These are phyloP conservation scores for Penicillium griseofulvum DNA, from an alignment of 2,329 filamentous ascomycete species.

Conservation along the genomic window DNA sequence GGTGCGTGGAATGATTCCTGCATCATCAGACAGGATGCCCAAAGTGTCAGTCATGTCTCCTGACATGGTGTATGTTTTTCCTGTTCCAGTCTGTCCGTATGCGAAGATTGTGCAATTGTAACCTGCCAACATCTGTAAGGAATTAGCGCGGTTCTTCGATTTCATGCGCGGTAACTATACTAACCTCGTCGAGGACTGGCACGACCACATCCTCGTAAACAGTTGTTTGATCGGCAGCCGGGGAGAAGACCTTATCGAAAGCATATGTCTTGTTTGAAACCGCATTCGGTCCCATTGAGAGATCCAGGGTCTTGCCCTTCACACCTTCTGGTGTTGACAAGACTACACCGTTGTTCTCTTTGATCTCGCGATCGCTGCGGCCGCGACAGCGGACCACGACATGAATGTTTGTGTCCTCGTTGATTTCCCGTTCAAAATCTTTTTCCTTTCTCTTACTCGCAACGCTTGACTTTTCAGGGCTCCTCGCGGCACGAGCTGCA, in stretches of 20 bases:
- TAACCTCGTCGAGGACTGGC: constrained; percentile 87
- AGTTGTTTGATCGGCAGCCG: constrained; percentile 88
- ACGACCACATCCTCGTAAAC: constrained; percentile 93
- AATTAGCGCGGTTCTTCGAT: constrained; percentile 10
- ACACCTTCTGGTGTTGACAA: constrained; percentile 77
- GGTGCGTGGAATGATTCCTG: constrained; percentile 91
- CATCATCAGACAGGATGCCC: constrained; percentile 82
- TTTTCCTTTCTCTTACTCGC: constrained; percentile 81
- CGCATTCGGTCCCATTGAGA: constrained; percentile 90
- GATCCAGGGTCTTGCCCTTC: constrained; percentile 76
- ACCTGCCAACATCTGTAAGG: constrained; percentile 74
- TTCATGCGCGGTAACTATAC: constrained; percentile 16
- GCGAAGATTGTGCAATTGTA: constrained; percentile 99
- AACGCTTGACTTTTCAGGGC: constrained; percentile 49
- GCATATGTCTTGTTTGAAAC: constrained; percentile 94
- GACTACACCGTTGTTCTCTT: constrained; percentile 92
- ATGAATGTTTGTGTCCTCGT: constrained; percentile 92
- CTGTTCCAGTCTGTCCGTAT: constrained; percentile 95
- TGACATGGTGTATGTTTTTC: constrained; percentile 99
- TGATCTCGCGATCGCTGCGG: constrained; percentile 85
- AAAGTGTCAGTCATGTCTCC: constrained; percentile 89
- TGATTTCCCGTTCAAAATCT: constrained; percentile 69
- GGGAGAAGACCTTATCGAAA: constrained; percentile 96
- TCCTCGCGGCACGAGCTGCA: constrained; percentile 39
- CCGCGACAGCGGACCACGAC: constrained; percentile 94